phyloP scores from a whole-genome alignment of 2,329 filamentous ascomycete species.

The Fusarium illudens region DNA sequence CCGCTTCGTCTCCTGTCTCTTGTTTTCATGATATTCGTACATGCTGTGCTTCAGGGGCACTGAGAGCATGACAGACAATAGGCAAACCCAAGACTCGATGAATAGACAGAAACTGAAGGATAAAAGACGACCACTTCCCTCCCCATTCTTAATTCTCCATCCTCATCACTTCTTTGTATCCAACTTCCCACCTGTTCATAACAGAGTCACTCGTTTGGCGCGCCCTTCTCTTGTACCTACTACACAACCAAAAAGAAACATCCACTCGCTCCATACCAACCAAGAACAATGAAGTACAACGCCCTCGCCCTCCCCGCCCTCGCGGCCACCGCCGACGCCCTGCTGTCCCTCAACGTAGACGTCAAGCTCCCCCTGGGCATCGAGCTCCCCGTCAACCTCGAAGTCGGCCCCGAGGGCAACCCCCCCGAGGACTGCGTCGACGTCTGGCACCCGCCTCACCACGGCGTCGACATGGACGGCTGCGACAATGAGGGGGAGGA shows the following conservation, averaged over 20 bases:
- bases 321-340: slow-evolving; percentile 24
- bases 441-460: slow-evolving; percentile 51
- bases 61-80: neutral
- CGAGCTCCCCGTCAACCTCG: slow-evolving; percentile 3
- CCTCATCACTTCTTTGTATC: slow-evolving; percentile 13
- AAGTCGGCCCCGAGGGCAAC: neutral
- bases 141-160: neutral
- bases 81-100: neutral
- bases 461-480: slow-evolving; percentile 47
- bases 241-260: neutral
- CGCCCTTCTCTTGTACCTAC: slow-evolving; percentile 7
- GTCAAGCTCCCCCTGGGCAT: slow-evolving; percentile 15
- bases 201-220: slow-evolving; percentile 25
- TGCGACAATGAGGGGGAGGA: slow-evolving; percentile 45
- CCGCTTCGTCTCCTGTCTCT: neutral
- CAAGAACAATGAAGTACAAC: slow-evolving; percentile 23
- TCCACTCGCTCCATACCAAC: neutral
- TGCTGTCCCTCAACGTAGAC: slow-evolving; percentile 18
- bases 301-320: slow-evolving; percentile 36
- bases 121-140: slow-evolving; percentile 6
- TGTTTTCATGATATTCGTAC: neutral
- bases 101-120: neutral
- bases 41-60: neutral
- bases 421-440: slow-evolving; percentile 42
- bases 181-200: slow-evolving; percentile 16